phyloP scores from a whole-genome alignment of 768 basidiomycete genomes.

The Naganishia vishniacii region DNA sequence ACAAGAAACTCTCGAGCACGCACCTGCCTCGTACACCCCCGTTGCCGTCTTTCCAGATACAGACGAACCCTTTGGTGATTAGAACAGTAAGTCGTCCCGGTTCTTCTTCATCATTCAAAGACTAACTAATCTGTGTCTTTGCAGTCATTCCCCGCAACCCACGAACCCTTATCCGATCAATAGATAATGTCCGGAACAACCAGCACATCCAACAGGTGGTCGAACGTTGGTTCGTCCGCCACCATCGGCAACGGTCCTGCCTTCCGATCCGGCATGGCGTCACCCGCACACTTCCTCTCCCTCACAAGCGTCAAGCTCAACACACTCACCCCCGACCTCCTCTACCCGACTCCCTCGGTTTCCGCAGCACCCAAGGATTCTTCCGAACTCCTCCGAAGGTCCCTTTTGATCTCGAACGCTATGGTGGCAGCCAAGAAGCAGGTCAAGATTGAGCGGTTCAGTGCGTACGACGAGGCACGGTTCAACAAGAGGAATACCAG shows the following conservation, averaged over 20 bases:
- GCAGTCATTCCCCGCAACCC: background rate
- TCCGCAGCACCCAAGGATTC: conserved; percentile 15
- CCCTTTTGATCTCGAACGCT: conserved; percentile 9
- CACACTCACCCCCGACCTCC: conserved; percentile 3
- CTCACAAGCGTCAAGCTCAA: conserved; percentile 2
- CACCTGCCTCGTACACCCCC: conserved; percentile 3
- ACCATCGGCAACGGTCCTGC: background rate
- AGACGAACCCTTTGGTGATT: conserved; percentile 20
- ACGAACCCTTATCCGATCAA: background rate
- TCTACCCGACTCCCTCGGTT: conserved; percentile 8
- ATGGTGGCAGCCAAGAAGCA: conserved; percentile 19
- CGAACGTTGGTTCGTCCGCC: conserved; percentile 10
- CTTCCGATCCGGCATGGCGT: background rate
- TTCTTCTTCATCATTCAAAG: background rate
- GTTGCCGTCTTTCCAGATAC: conserved; percentile 8
- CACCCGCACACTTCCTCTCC: conserved; percentile 2
- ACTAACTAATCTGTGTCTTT: background rate
- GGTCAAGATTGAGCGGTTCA: background rate
- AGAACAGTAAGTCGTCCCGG: conserved; percentile 1
- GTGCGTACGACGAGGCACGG: conserved; percentile 4
- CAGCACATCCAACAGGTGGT: conserved; percentile 1
- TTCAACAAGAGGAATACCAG: conserved; percentile 18
- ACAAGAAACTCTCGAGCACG: background rate
- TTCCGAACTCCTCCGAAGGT: conserved; percentile 14
- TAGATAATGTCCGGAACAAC: background rate